Conservation (phyloP, 768 basidiomycete species). For the Xerocomellus amylosporus region DNA sequence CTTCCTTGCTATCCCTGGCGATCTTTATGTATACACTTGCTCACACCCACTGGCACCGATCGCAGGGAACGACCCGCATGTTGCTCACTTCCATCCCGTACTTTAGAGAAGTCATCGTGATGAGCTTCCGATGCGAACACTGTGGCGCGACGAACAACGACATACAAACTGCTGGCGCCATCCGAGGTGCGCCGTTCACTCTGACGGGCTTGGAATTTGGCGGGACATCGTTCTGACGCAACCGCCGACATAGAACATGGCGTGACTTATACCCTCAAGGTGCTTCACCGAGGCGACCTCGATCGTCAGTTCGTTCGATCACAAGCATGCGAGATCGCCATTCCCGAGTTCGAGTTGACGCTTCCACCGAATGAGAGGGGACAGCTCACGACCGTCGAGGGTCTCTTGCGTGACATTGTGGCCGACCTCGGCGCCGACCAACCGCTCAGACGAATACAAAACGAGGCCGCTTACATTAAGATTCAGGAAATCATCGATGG, state of each 20-base stretch:
- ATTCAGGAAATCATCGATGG: slow-evolving; percentile 74
- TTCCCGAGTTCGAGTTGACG: slow-evolving; percentile 88
- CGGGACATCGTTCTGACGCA: neutral
- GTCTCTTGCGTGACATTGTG: slow-evolving; percentile 79
- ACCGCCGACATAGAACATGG: slow-evolving; percentile 63
- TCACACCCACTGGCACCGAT: slow-evolving; percentile 13
- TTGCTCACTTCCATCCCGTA: slow-evolving; percentile 93
- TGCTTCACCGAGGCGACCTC: slow-evolving; percentile 72
- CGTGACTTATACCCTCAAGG: slow-evolving; percentile 72
- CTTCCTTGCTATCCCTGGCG: neutral
- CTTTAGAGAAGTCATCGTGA: slow-evolving; percentile 92
- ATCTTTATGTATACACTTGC: neutral
- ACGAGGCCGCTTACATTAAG: slow-evolving; percentile 65
- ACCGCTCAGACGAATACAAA: slow-evolving; percentile 76
- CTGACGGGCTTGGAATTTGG: neutral
- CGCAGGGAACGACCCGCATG: slow-evolving; percentile 82
- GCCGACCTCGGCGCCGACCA: slow-evolving; percentile 81
- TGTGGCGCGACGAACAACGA: slow-evolving; percentile 92
- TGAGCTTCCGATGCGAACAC: slow-evolving; percentile 95
- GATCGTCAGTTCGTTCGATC: slow-evolving; percentile 94
- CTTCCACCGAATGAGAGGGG: slow-evolving; percentile 81
- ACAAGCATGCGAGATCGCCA: slow-evolving; percentile 69
- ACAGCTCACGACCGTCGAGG: slow-evolving; percentile 96
- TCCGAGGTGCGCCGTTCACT: slow-evolving; percentile 60
- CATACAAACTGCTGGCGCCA: slow-evolving; percentile 84